Conservation (phyloP, 2,329 filamentous ascomycete genomes). For the Exophiala sideris region DNA sequence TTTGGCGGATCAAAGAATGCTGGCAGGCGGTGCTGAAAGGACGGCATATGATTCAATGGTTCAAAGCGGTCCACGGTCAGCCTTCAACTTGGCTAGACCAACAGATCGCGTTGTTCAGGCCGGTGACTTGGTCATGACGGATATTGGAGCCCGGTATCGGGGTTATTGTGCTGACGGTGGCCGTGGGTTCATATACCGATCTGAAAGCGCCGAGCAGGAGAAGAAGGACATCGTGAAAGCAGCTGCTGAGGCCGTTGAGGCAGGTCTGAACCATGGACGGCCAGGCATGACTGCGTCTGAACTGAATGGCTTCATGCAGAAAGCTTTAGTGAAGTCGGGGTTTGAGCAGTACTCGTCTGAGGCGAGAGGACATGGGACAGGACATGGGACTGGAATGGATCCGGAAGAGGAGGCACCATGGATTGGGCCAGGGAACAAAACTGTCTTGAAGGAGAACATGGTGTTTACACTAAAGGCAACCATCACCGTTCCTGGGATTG, state of each 20-base stretch:
- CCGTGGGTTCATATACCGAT: not conserved
- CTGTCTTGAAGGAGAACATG: not conserved
- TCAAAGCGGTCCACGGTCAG: not conserved
- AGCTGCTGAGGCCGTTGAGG: not conserved
- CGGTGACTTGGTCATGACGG: not conserved
- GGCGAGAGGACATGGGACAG: not conserved
- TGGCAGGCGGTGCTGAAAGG: not conserved
- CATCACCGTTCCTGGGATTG: not conserved
- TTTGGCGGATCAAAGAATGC: not conserved
- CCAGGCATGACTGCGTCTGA: not conserved
- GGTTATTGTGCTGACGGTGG: not conserved
- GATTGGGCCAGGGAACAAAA: not conserved
- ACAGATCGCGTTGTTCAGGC: not conserved
- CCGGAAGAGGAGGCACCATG: not conserved
- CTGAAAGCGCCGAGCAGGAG: not conserved
- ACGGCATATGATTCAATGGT: not conserved
- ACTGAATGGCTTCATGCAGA: not conserved
- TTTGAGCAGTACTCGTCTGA: not conserved
- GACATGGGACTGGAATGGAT: slow-evolving; percentile 1
- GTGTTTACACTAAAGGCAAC: not conserved
- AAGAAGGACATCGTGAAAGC: not conserved
- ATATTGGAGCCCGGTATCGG: not conserved
- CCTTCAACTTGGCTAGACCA: not conserved
- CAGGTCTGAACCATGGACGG: not conserved
- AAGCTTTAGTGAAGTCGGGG: not conserved